Conservation (phyloP, 805 yeast genomes). For the Kregervanrija delftensis region DNA sequence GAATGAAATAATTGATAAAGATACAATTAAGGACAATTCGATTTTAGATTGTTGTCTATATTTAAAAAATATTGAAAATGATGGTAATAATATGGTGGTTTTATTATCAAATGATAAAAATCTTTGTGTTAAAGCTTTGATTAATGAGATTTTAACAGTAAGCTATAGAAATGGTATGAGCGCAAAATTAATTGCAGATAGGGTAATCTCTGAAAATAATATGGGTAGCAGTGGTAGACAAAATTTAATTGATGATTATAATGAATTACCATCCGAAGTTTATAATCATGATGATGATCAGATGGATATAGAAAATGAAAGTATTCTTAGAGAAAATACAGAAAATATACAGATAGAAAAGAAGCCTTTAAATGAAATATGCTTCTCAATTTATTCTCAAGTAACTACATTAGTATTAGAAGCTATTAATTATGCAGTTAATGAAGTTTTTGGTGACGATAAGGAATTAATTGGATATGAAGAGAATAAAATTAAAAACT, state of each 20-base stretch:
- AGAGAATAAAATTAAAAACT: constrained; percentile 24
- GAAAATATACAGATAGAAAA: not conserved
- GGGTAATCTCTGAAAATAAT: constrained; percentile 29
- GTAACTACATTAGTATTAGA: constrained; percentile 33
- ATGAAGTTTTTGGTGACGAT: constrained; percentile 52
- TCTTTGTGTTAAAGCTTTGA: constrained; percentile 68
- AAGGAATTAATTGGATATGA: constrained; percentile 44
- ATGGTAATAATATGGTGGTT: constrained; percentile 38
- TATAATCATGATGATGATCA: constrained; percentile 7
- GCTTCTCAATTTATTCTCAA: constrained; percentile 27
- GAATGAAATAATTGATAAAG: constrained; percentile 42
- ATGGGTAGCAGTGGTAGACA: not conserved
- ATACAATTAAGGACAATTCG: constrained; percentile 62
- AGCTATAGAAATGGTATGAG: constrained; percentile 40
- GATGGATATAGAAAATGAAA: constrained; percentile 11
- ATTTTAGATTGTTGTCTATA: constrained; percentile 80
- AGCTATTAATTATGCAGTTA: constrained; percentile 46
- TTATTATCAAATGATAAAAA: constrained; percentile 79
- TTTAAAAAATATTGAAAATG: constrained; percentile 33
- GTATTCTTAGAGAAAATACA: not conserved
- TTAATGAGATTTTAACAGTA: constrained; percentile 61
- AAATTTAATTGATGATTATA: constrained; percentile 8
- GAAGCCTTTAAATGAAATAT: constrained; percentile 15
- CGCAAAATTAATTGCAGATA: constrained; percentile 35
- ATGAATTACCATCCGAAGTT: not conserved